Evolutionary conservation across 192 early-diverging fungal genomes (phyloP).

Genomic region (Entophlyctis helioformis): DNA sequence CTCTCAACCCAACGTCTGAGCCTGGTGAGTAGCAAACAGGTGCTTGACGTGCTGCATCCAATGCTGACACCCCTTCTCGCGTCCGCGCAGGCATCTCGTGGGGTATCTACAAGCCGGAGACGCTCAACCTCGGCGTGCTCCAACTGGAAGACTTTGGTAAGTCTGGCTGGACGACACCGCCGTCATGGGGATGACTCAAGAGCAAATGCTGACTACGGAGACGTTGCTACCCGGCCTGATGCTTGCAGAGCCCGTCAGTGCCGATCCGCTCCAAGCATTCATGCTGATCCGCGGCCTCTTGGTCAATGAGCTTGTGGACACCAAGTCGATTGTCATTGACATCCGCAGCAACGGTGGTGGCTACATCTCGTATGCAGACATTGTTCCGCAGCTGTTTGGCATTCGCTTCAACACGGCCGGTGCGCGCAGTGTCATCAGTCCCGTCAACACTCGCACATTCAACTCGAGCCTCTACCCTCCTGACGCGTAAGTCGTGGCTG

Average conservation of each 20-base stretch:
- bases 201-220: too few relatives aligned
- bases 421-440: slow-evolving; percentile 2
- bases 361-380: slow-evolving; percentile 3
- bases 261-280: not conserved
- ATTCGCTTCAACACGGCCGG: not conserved
- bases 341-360: slow-evolving; percentile 15
- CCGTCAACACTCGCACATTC: slow-evolving; percentile 1
- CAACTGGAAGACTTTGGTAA: not conserved
- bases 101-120: slow-evolving; percentile 7
- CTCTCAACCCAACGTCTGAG: not conserved
- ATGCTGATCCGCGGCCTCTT: slow-evolving; percentile 3
- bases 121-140: slow-evolving; percentile 13
- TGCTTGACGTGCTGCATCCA: not conserved
- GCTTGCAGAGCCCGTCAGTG: too few relatives aligned
- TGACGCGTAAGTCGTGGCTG: not conserved
- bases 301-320: slow-evolving; percentile 9
- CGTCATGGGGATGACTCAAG: too few relatives aligned
- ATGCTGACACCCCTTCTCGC: not conserved
- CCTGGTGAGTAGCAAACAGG: not conserved
- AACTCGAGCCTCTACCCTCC: not conserved
- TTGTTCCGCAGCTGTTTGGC: slow-evolving; percentile 9
- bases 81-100: slow-evolving; percentile 5
- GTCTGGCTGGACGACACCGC: slow-evolving; percentile 1
- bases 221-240: too few relatives aligned
- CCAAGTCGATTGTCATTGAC: slow-evolving; percentile 8